phyloP scores from a whole-genome alignment of 1,284 basidiomycete genomes.

The Coniferiporia weirii region DNA sequence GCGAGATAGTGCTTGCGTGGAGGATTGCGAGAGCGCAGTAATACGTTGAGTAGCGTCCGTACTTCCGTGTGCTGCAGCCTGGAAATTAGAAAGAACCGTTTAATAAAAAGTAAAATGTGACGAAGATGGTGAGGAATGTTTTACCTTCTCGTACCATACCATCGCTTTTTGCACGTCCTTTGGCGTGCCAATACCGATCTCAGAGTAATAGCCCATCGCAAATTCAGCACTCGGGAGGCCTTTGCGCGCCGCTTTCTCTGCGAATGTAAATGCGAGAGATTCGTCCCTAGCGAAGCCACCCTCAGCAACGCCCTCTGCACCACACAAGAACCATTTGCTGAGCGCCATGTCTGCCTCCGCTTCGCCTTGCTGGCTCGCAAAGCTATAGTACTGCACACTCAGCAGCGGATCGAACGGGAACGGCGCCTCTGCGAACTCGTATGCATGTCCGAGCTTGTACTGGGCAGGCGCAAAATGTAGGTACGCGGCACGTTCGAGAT shows the following conservation, averaged over 20 bases:
- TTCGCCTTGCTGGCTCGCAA: slow-evolving; percentile 83
- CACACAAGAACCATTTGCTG: slow-evolving; percentile 91
- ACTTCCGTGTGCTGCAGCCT: slow-evolving; percentile 80
- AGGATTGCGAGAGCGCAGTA: slow-evolving; percentile 55
- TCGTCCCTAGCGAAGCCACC: slow-evolving; percentile 84
- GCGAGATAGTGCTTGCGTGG: slow-evolving; percentile 61
- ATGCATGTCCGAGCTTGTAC: slow-evolving; percentile 89
- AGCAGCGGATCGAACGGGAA: slow-evolving; percentile 87
- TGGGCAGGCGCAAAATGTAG: slow-evolving; percentile 86
- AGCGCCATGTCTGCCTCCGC: slow-evolving; percentile 94
- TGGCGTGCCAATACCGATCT: slow-evolving; percentile 71
- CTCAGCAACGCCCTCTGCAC: slow-evolving; percentile 54
- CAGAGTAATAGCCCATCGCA: slow-evolving; percentile 90
- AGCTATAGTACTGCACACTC: slow-evolving; percentile 88
- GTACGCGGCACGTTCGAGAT: slow-evolving; percentile 80
- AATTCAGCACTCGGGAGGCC: slow-evolving; percentile 84
- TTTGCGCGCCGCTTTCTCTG: slow-evolving; percentile 83
- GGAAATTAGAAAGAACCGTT: background rate
- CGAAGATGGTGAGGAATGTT: slow-evolving; percentile 22
- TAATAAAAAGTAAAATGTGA: slow-evolving; percentile 1
- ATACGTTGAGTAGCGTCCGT: slow-evolving; percentile 76
- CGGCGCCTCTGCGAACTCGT: slow-evolving; percentile 80
- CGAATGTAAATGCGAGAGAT: slow-evolving; percentile 81
- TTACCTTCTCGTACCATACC: slow-evolving; percentile 66
- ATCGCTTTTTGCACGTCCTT: slow-evolving; percentile 61